phyloP scores from a whole-genome alignment of 345 rosid genomes.

The Populus euphratica region DNA sequence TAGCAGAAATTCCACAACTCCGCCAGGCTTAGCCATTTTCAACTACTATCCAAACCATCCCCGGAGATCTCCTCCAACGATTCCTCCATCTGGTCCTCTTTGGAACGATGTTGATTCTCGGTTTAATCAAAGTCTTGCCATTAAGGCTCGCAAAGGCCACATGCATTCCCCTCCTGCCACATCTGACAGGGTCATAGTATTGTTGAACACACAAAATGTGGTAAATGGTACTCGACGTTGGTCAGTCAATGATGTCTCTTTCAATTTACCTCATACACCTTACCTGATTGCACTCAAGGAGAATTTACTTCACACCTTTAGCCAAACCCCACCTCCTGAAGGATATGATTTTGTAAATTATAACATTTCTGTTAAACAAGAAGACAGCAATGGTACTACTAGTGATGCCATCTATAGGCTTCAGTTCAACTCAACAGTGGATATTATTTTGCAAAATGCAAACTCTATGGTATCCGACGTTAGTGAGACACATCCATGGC shows the following conservation, averaged over 20 bases:
- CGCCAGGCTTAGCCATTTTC: slow-evolving; percentile 46
- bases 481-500: slow-evolving; percentile 87
- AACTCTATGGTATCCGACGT: slow-evolving; percentile 30
- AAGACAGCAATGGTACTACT: slow-evolving; percentile 37
- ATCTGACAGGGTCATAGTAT: slow-evolving; percentile 44
- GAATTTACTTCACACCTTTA: slow-evolving; percentile 34
- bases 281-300: slow-evolving; percentile 54
- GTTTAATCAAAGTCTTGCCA: slow-evolving; percentile 46
- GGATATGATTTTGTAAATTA: slow-evolving; percentile 25
- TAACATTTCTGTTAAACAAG: background rate
- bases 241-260: slow-evolving; percentile 69
- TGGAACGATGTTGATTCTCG: slow-evolving; percentile 45
- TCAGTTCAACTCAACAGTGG: slow-evolving; percentile 52
- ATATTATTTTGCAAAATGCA: slow-evolving; percentile 66
- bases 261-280: slow-evolving; percentile 51
- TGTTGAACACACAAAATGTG: slow-evolving; percentile 58
- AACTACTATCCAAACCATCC: slow-evolving; percentile 62
- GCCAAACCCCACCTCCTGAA: slow-evolving; percentile 44
- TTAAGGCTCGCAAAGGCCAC: slow-evolving; percentile 47
- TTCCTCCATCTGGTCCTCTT: slow-evolving; percentile 35
- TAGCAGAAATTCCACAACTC: slow-evolving; percentile 40
- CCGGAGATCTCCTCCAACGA: slow-evolving; percentile 37
- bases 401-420: slow-evolving; percentile 46
- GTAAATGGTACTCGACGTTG: slow-evolving; percentile 37
- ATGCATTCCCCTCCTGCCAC: slow-evolving; percentile 37